Evolutionary conservation across 495 filamentous ascomycete genomes (phyloP), one percentile per base, ranked within the genome.

Genomic region (Tirmania nivea): DNA sequence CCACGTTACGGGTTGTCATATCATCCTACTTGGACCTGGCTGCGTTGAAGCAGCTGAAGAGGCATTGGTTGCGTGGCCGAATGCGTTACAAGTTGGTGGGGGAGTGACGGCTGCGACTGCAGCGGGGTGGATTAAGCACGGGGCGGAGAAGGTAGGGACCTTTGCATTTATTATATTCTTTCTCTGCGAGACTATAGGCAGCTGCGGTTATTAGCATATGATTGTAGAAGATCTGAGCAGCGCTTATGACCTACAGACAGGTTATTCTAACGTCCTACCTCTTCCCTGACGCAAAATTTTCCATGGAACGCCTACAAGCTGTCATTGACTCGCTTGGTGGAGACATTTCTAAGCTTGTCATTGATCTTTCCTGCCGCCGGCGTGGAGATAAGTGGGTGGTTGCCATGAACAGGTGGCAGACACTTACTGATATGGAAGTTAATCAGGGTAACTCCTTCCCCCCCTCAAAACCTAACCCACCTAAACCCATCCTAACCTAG

Each of bases 321-420:
- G 78, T 95, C 9, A 71, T 94, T 0, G 68, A 68, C 20, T 75
- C 76, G 12, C 74, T 96, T 2, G 80, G 72, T 1, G 78, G 79
- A 35, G 39, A 45, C 39, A 82, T 73, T 59, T 71, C 73, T 51
- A 88, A 86, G 67, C 74, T 97, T 50, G 90, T 97, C 54, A 84
- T 97, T 64, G 90, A 97, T 67, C 74, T 97, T 17, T 92, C 84
- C 63, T 97, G 90, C 62, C 77, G 90, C 47, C 69, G 77, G 48
- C 76, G 78, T 54, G 84, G 74, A 16, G 75, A 76, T 11, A 75
- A 58, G 50, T 97, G 90, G 88, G 81, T 85, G 56, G 89, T 97
- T 34, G 89, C 90, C 42, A 97, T 90, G 85, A 81, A 96, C 65
- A 89, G 92, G 67, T 97, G 90, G 90, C 89, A 95, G 70, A 89